Evolutionary conservation across 345 rosid genomes (phyloP).

Genomic region (Sisymbrium altissimum): DNA sequence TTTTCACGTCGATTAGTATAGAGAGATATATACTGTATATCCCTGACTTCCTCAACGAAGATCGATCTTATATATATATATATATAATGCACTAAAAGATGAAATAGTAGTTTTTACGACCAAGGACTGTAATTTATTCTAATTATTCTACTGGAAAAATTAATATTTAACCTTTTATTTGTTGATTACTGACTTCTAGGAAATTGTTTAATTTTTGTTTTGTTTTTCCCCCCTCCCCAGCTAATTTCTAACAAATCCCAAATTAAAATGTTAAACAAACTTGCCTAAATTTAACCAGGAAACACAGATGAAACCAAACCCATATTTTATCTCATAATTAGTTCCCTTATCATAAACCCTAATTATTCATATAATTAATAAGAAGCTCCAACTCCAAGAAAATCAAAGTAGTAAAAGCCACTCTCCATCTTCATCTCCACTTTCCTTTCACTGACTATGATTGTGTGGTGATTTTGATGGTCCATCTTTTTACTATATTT

Average conservation of each 20-base stretch:
- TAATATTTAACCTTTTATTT: slow-evolving; percentile 1
- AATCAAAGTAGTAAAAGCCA: slow-evolving; percentile 34
- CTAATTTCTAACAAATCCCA: not conserved
- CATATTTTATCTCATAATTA: slow-evolving; percentile 6
- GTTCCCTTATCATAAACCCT: slow-evolving; percentile 1
- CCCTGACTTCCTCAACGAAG: not conserved
- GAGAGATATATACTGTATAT: not conserved
- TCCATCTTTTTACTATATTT: slow-evolving; percentile 33
- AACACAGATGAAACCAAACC: not conserved
- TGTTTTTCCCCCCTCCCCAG: not conserved
- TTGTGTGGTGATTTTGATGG: slow-evolving; percentile 34
- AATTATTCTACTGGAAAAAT: not conserved
- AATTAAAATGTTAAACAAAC: slow-evolving; percentile 12
- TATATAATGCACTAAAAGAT: no score
- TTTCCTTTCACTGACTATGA: slow-evolving; percentile 25
- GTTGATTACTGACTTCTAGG: not conserved
- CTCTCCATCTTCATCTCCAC: slow-evolving; percentile 13
- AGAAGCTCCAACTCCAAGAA: slow-evolving; percentile 35
- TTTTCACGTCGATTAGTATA: not conserved
- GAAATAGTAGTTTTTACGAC: no score
- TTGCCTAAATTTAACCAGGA: slow-evolving; percentile 15
- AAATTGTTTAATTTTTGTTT: not conserved
- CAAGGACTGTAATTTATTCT: no score
- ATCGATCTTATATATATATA: no score
- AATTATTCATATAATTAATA: slow-evolving; percentile 4